Evolutionary conservation across 129 eudicot genomes (phyloP), one percentile per base, ranked within the genome.

Genomic region (Dittrichia graveolens): DNA sequence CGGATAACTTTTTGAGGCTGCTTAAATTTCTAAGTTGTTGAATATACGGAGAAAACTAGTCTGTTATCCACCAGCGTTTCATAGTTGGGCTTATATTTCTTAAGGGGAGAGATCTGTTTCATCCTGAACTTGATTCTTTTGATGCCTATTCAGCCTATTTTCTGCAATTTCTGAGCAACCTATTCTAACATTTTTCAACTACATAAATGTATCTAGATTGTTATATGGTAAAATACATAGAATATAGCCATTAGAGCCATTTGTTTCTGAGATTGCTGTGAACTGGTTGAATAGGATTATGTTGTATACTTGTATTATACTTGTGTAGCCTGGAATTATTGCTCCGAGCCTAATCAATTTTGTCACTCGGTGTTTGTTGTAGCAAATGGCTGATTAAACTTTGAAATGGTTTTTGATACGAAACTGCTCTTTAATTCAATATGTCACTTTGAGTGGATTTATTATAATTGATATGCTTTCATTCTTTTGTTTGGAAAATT

Each of bases 181-280:
- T 24, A 24, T 24, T 24, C 31, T 24, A 24, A 24, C 31, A 13
- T 10, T 74, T 48, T 19, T 39, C 35, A n/a, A 9, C 45, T 38
- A 12, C 44, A 48, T 8, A 18, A 19, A 58, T 5, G 58, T 1
- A 44, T 68, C 40, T 67, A 11, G 10, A 34, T 8, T 76, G 48
- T 67, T 8, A 42, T 58, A 57, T 16, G 3, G 19, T 6, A 53
- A 9, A 65, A 16, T 59, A 14, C 44, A 54, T 65, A 40, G 5
- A 64, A 41, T 42, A 44, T 47, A 16, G 18, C 13, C 12, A 15
- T 15, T 57, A 42, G 56, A 50, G 57, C 18, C 60, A 42, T 74
- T 38, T 65, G 58, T 65, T 64, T 43, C 15, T 58, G 73, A 49
- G 64, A 35, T 31, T 75, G 65, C 39, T 14, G 37, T 47, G 46